A percentile compares a stretch with the other conserved stretches of the same genome.
Evolutionary conservation across 2,329 filamentous ascomycete species (phyloP).

Genomic region (Exserohilum turcica): DNA sequence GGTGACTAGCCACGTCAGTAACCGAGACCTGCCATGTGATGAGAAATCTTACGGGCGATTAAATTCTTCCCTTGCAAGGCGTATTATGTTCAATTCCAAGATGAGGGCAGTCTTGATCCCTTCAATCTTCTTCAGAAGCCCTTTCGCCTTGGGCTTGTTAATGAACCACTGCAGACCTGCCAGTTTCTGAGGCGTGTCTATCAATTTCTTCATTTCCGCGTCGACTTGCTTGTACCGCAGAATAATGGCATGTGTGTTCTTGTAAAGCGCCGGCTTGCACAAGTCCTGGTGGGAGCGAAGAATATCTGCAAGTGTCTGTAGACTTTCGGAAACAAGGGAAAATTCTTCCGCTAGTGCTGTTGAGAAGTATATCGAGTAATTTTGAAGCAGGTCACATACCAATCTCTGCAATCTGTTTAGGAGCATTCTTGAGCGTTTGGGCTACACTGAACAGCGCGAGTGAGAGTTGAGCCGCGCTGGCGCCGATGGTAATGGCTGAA

Average conservation of each 20-base stretch:
- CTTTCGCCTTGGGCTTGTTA: constrained; percentile 20
- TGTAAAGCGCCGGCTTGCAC: constrained; percentile 5
- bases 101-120: constrained; percentile 24
- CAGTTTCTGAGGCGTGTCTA: constrained; percentile 8
- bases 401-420: constrained; percentile 24
- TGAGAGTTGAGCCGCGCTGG: constrained; percentile 22
- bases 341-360: constrained; percentile 3
- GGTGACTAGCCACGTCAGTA: neutral
- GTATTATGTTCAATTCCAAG: constrained; percentile 18
- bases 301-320: constrained; percentile 7
- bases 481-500: constrained; percentile 20
- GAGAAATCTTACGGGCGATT: neutral
- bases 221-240: constrained; percentile 1
- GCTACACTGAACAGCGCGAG: constrained; percentile 22
- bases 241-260: neutral
- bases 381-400: neutral
- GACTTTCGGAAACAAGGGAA: constrained; percentile 1
- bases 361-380: neutral
- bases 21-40: neutral
- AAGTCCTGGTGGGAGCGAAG: neutral
- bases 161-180: constrained; percentile 22
- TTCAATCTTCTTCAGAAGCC: constrained; percentile 26
- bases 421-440: constrained; percentile 23
- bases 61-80: constrained; percentile 19
- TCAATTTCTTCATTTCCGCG: constrained; percentile 7